Conservation (phyloP, 257 asterid species). For the Scutellaria barbata region DNA sequence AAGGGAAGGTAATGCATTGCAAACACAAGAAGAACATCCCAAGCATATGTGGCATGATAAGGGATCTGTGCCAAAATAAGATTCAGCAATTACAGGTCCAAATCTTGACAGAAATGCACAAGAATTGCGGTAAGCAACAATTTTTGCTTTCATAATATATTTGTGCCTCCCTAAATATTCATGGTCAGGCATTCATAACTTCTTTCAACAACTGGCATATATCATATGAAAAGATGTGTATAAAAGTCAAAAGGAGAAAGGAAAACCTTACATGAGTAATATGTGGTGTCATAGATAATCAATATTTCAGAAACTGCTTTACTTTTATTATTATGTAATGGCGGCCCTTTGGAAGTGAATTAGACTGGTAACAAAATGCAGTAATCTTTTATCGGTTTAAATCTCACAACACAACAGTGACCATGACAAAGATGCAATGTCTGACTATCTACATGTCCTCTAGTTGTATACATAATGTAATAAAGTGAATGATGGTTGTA, state of each 20-base stretch:
- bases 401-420: conserved; percentile 19
- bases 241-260: conserved; percentile 2
- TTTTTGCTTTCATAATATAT: too few species aligned
- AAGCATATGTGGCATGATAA: too few species aligned
- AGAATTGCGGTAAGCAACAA: too few species aligned
- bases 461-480: conserved; percentile 6
- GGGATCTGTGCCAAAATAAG: too few species aligned
- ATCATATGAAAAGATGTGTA: background rate
- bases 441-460: conserved; percentile 1
- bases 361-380: background rate
- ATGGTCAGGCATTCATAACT: background rate
- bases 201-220: background rate
- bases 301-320: background rate
- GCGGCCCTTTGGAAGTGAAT: background rate
- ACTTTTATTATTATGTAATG: background rate
- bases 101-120: too few species aligned
- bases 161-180: background rate
- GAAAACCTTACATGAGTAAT: background rate
- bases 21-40: too few species aligned
- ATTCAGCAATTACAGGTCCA: too few species aligned
- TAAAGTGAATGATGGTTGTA: conserved; percentile 19
- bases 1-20: too few species aligned
- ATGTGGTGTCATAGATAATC: background rate
- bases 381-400: background rate
- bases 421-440: conserved; percentile 20